Percentiles rank a stretch among this genome's conserved stretches.
Conservation (phyloP, 805 yeast genomes). For the Kodamaea lidongshanica region DNA sequence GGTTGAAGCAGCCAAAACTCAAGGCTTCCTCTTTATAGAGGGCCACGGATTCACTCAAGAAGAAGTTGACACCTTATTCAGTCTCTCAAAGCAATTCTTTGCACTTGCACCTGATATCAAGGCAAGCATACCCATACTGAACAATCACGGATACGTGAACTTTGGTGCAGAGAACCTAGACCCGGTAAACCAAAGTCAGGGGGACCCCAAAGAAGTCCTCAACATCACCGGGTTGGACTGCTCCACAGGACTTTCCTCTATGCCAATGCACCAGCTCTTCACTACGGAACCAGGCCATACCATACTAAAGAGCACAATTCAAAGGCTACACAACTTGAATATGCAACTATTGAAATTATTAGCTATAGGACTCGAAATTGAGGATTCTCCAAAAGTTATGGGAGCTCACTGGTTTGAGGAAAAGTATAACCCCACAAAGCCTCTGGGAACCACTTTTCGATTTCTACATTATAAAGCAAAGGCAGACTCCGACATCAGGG, state of each 20-base stretch:
- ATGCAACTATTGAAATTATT: conserved; percentile 47
- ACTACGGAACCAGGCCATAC: conserved; percentile 32
- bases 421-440: conserved; percentile 47
- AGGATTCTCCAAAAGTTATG: conserved; percentile 32
- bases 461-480: conserved; percentile 54
- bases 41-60: conserved; percentile 57
- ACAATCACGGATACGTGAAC: conserved; percentile 58
- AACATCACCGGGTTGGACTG: conserved; percentile 56
- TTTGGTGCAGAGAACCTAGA: conserved; percentile 49
- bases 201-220: conserved; percentile 66
- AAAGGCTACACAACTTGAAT: conserved; percentile 47
- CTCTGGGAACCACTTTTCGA: conserved; percentile 62
- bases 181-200: conserved; percentile 29
- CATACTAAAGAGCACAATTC: conserved; percentile 29
- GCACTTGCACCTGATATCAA: conserved; percentile 48
- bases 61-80: conserved; percentile 49
- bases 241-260: conserved; percentile 35
- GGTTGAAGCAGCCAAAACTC: conserved; percentile 53
- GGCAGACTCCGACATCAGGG: conserved; percentile 55
- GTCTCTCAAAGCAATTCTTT: conserved; percentile 47
- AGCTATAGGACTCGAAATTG: conserved; percentile 59
- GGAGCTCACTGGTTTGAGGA: conserved; percentile 56
- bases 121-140: conserved; percentile 36
- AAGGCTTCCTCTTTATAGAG: conserved; percentile 61
- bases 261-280: conserved; percentile 50